Evolutionary conservation across 768 basidiomycete genomes (phyloP), one percentile per base, ranked within the genome.

Genomic region (Rickenella mellea): DNA sequence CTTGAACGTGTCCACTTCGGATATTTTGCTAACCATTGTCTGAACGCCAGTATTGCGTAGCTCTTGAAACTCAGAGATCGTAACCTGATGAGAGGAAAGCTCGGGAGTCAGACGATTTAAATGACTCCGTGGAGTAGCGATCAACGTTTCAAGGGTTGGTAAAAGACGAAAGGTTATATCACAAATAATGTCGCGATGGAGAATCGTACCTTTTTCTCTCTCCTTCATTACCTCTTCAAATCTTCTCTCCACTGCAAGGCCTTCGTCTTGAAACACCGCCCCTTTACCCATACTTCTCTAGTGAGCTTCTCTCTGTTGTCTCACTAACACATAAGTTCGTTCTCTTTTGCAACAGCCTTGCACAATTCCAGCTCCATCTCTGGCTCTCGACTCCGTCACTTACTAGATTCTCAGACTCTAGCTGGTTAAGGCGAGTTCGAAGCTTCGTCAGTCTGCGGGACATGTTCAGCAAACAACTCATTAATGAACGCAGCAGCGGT

Each of bases 301-400:
- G 17, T 41, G 10, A 27, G 40, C 12, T 11, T 21, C 15, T 35
- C 61, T 55, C 43, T 65, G 62, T 44, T 65, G 61, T 22, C 70
- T 68, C 41, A 80, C 76, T 26, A 77, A 60, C 10, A 84, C 66
- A 19, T 74, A 63, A 2, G 79, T 79, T 11, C 84, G 72, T 55
- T 90, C 86, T 42, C 68, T 65, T 1, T 73, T 2, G 85, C 81
- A 33, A 92, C 84, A n/a, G 73, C 70, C 55, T 83, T 87, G 49
- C 85, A 86, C 11, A 74, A 73, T 47, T 94, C 89, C 5, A 96
- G 69, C 56, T 94, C 92, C 42, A 72, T 65, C 60, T 96, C 92
- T 2, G 96, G 70, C 54, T 94, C 91, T 27, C 78, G 65, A n/a
- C 94, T 85, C 14, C 90, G 71, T 20, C 84, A 68, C 1, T 87